Evolutionary conservation across 345 rosid genomes (phyloP).

Genomic region (Gossypium herbaceum): DNA sequence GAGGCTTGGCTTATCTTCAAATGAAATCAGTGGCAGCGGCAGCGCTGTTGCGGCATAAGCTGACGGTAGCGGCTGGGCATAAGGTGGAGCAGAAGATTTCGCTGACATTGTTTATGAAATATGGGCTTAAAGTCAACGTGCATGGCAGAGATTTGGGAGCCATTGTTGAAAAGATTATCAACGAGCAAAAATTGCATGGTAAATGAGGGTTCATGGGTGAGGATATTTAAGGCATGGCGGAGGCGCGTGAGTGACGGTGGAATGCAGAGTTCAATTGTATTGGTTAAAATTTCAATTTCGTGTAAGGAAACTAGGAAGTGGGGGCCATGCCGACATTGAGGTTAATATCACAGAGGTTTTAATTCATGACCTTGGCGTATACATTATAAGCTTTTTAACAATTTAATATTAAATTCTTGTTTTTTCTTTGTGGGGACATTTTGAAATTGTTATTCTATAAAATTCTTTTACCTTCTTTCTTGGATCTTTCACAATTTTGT

Average conservation of each 20-base stretch:
- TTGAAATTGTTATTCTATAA: background rate
- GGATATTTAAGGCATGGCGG: slow-evolving; percentile 15
- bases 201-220: background rate
- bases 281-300: background rate
- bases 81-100: slow-evolving; percentile 98
- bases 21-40: slow-evolving; percentile 94
- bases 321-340: background rate
- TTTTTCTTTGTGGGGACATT: slow-evolving; percentile 5
- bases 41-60: slow-evolving; percentile 59
- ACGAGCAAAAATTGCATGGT: slow-evolving; percentile 19
- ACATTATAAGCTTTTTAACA: background rate
- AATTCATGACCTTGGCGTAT: background rate
- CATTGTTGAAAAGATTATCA: slow-evolving; percentile 29
- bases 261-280: background rate
- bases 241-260: background rate
- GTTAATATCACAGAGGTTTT: background rate
- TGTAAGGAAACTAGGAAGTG: background rate
- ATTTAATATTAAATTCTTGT: background rate
- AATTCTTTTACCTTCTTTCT: slow-evolving; percentile 21
- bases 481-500: background rate
- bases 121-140: slow-evolving; percentile 69
- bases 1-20: slow-evolving; percentile 77
- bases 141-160: slow-evolving; percentile 52
- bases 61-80: slow-evolving; percentile 67
- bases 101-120: slow-evolving; percentile 80